These are phyloP conservation scores for Zymoseptoria ardabiliae DNA, from an alignment of 2,329 filamentous ascomycete species.

Conservation along the genomic window DNA sequence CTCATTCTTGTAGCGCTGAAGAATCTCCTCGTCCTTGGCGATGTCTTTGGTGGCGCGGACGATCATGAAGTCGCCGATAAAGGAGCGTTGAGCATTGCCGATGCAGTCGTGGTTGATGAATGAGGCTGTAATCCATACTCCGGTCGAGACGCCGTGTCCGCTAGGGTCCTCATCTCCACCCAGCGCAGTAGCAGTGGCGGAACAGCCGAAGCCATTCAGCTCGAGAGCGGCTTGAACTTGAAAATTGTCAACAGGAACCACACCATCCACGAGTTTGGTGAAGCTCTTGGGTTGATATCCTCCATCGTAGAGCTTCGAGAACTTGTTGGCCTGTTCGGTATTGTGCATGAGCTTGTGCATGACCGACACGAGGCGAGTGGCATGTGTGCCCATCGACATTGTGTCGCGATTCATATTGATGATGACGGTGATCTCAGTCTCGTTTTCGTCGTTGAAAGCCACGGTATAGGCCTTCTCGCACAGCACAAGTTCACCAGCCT, in stretches of 20 bases:
- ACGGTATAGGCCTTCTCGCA: constrained; percentile 28
- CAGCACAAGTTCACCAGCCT: constrained; percentile 37
- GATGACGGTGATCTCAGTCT: constrained; percentile 1
- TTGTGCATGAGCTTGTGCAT: constrained; percentile 17
- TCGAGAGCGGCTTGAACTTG: constrained; percentile 10
- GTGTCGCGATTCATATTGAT: constrained; percentile 11
- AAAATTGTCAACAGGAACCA: constrained; percentile 15
- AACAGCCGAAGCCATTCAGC: constrained; percentile 16
- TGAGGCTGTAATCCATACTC: constrained; percentile 45
- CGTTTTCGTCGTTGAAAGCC: constrained; percentile 7
- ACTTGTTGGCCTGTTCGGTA: constrained; percentile 3
- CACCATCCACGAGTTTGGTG: constrained; percentile 8
- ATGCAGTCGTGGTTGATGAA: constrained; percentile 49
- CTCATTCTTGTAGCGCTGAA: constrained; percentile 14
- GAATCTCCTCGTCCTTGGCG: constrained; percentile 40
- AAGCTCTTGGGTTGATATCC: constrained; percentile 8
- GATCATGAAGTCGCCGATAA: constrained; percentile 50
- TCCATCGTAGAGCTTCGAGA: constrained; percentile 15
- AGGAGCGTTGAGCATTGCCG: constrained; percentile 40
- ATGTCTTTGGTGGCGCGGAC: constrained; percentile 43
- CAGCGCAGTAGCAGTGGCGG: background rate
- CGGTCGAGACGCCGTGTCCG: constrained; percentile 16
- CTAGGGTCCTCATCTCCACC: background rate
- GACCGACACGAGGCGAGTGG: constrained; percentile 6
- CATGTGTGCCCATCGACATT: constrained; percentile 9